Percentiles rank a stretch among this genome's conserved stretches.
Conservation (phyloP, 176 grass and related monocot species). For the Pontederia crassipes region DNA sequence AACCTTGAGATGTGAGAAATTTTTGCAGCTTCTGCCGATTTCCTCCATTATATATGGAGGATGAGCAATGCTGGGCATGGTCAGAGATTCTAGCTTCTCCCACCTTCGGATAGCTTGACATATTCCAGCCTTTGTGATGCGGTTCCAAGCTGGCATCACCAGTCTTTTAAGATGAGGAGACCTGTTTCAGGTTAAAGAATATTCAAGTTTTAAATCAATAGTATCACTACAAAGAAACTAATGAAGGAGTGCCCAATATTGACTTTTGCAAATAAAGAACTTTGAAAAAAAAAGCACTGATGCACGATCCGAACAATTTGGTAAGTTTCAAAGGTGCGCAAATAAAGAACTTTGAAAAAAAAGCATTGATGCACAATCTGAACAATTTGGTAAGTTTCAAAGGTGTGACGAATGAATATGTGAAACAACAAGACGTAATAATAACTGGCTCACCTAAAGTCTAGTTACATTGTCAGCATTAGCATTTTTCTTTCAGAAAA, state of each 20-base stretch:
- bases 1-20: constrained; percentile 81
- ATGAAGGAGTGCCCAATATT: background rate
- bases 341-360: background rate
- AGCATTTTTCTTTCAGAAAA: too few species aligned
- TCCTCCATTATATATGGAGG: constrained; percentile 83
- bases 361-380: background rate
- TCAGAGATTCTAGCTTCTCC: constrained; percentile 75
- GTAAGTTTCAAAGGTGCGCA: too few species aligned
- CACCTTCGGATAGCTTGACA: constrained; percentile 65
- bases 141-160: constrained; percentile 97
- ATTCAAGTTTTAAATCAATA: constrained; percentile 9
- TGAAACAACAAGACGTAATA: too few species aligned
- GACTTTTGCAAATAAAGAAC: background rate
- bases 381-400: too few species aligned
- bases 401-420: too few species aligned
- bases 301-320: background rate
- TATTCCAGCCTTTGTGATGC: constrained; percentile 57
- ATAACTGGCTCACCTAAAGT: too few species aligned
- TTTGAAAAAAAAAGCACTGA: background rate
- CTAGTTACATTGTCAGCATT: too few species aligned
- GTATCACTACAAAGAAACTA: constrained; percentile 1
- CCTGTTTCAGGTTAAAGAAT: constrained; percentile 31
- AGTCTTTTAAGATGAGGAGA: constrained; percentile 65
- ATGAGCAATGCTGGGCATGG: constrained; percentile 69
- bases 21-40: constrained; percentile 69